phyloP scores from a whole-genome alignment of 768 basidiomycete species.

The Phylloporus sp. region DNA sequence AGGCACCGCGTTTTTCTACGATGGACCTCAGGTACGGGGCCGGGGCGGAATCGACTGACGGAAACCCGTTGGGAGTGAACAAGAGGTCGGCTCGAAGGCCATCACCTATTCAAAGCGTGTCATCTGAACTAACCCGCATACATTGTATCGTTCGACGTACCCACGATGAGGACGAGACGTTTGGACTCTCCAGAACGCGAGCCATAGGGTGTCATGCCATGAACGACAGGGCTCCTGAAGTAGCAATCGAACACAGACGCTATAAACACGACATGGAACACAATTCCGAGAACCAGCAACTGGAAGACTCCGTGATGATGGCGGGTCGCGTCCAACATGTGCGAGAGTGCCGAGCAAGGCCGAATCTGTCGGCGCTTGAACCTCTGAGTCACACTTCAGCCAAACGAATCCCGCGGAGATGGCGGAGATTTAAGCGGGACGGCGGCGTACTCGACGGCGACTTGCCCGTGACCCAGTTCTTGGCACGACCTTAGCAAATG shows the following conservation, averaged over 20 bases:
- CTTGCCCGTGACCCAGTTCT: too few relatives aligned
- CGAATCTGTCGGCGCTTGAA: too few relatives aligned
- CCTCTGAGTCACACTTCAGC: too few relatives aligned
- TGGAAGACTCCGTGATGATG: slow-evolving; percentile 29
- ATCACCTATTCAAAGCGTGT: slow-evolving; percentile 49
- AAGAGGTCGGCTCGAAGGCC: slow-evolving; percentile 80
- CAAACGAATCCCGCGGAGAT: too few relatives aligned
- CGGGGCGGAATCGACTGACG: slow-evolving; percentile 44
- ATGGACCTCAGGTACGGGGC: slow-evolving; percentile 75
- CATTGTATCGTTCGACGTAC: slow-evolving; percentile 35
- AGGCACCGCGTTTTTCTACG: slow-evolving; percentile 61
- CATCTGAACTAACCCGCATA: neutral
- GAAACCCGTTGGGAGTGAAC: slow-evolving; percentile 60
- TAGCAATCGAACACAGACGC: slow-evolving; percentile 81
- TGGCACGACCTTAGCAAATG: too few relatives aligned
- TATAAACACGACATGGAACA: slow-evolving; percentile 72
- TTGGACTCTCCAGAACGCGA: slow-evolving; percentile 50
- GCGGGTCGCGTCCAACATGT: slow-evolving; percentile 14
- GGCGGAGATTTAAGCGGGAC: too few relatives aligned
- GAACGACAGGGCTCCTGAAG: slow-evolving; percentile 77
- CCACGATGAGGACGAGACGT: slow-evolving; percentile 75
- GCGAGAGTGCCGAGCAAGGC: too few relatives aligned
- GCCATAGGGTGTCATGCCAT: slow-evolving; percentile 63
- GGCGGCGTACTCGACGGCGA: too few relatives aligned
- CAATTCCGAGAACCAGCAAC: slow-evolving; percentile 59